These are phyloP conservation scores for Cucurbita maxima DNA, from an alignment of 306 rosid species.

Conservation along the genomic window DNA sequence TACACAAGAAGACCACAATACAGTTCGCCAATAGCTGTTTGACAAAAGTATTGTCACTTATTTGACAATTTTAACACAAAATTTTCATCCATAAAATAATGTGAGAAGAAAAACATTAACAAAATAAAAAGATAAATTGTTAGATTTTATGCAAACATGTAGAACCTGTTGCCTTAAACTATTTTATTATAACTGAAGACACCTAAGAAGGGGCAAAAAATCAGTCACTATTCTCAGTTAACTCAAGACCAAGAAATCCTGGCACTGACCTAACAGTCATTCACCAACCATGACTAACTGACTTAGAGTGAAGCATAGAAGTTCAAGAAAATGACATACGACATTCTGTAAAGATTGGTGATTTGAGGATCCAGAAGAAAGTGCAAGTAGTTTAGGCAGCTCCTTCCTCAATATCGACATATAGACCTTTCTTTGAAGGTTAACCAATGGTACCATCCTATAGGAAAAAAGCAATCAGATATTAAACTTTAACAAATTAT, in stretches of 20 bases:
- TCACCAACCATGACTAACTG: background rate
- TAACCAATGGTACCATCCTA: slow-evolving; percentile 68
- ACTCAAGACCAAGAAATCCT: background rate
- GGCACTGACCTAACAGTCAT: background rate
- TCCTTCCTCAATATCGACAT: slow-evolving; percentile 80
- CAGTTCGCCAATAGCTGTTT: background rate
- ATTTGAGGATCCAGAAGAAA: slow-evolving; percentile 64
- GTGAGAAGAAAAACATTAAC: background rate
- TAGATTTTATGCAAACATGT: background rate
- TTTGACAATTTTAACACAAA: background rate
- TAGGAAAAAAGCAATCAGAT: slow-evolving; percentile 16
- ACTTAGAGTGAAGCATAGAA: background rate
- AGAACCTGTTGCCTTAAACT: background rate
- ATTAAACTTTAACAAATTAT: background rate
- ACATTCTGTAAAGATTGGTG: slow-evolving; percentile 73
- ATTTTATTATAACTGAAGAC: background rate
- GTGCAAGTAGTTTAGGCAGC: slow-evolving; percentile 59
- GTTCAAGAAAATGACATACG: slow-evolving; percentile 25
- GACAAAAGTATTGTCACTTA: background rate
- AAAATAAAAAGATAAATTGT: background rate
- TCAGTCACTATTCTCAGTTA: background rate
- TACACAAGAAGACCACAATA: slow-evolving; percentile 2
- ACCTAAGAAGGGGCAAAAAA: background rate
- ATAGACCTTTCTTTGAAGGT: slow-evolving; percentile 75
- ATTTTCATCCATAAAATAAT: background rate